A percentile compares a stretch with the other conserved stretches of the same genome.
Conservation (phyloP, 2,329 filamentous ascomycete genomes). For the Cladosporium sp. region DNA sequence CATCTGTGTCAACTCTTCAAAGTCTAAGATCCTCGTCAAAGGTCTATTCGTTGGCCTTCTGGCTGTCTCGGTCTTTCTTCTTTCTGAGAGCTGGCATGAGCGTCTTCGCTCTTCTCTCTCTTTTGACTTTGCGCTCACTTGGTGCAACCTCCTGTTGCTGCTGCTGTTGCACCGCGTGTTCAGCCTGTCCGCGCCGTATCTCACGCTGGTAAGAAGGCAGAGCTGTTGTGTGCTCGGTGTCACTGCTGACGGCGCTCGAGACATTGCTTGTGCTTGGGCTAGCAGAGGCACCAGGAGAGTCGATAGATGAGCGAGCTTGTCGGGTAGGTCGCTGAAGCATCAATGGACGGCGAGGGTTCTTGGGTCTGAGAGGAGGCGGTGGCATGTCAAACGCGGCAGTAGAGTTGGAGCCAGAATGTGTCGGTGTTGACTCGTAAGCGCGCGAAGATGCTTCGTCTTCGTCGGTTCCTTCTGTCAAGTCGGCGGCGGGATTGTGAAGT, state of each 20-base stretch:
- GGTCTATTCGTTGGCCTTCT: conserved; percentile 25
- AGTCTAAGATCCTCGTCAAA: too few species aligned
- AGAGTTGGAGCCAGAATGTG: conserved; percentile 9
- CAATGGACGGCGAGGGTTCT: conserved; percentile 18
- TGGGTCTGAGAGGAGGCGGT: conserved; percentile 11
- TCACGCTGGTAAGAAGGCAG: conserved; percentile 33
- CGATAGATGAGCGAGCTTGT: conserved; percentile 6
- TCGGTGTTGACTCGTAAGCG: conserved; percentile 15
- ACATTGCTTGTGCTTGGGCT: conserved; percentile 28
- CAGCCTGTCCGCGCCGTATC: conserved; percentile 28
- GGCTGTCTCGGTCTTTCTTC: conserved; percentile 31
- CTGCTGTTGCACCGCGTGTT: conserved; percentile 28
- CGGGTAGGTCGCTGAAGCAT: conserved; percentile 19
- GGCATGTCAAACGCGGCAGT: conserved; percentile 10
- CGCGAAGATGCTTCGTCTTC: conserved; percentile 15
- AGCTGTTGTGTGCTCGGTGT: conserved; percentile 31
- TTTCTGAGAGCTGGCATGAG: conserved; percentile 36
- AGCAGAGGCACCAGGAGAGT: conserved; percentile 16
- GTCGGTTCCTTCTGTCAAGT: conserved; percentile 21
- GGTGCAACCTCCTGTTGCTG: conserved; percentile 29
- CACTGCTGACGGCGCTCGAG: conserved; percentile 30
- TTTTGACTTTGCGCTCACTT: conserved; percentile 32
- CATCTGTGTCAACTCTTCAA: too few species aligned
- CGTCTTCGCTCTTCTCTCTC: conserved; percentile 37
- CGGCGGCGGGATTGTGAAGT: conserved; percentile 8